Percentiles rank a stretch among this genome's conserved stretches.
Evolutionary conservation across 306 rosid genomes (phyloP).

Genomic region (Benincasa hispida): DNA sequence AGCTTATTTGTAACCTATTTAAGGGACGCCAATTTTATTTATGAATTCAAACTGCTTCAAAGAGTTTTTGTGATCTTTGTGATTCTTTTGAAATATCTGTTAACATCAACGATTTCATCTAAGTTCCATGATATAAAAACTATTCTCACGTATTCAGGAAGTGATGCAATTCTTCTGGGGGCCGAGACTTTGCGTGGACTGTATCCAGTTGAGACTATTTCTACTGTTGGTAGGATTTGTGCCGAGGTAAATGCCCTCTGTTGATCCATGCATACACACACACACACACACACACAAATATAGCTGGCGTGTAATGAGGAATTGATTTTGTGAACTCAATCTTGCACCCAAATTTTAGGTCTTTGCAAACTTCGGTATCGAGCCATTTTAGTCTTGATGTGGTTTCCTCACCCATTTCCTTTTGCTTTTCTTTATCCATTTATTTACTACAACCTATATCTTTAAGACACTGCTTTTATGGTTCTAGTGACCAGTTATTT

Average conservation of each 20-base stretch:
- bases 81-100: background rate
- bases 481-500: background rate
- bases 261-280: background rate
- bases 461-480: background rate
- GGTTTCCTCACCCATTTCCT: background rate
- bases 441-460: background rate
- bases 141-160: conserved; percentile 40
- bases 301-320: background rate
- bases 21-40: background rate
- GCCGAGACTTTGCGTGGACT: conserved; percentile 97
- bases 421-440: background rate
- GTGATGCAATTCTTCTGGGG: conserved; percentile 95
- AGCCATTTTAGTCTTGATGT: background rate
- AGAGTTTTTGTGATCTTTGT: background rate
- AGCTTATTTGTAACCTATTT: background rate
- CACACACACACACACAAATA: too few species aligned
- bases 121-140: background rate
- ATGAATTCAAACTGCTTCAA: background rate
- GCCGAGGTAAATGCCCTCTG: conserved; percentile 49
- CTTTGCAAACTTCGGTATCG: background rate
- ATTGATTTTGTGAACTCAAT: conserved; percentile 9
- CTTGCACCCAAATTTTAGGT: conserved; percentile 5
- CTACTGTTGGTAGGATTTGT: conserved; percentile 88
- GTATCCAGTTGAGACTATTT: conserved; percentile 89
- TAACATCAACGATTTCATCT: background rate